Conservation (phyloP, 2,329 filamentous ascomycete genomes). For the Beauveria australis region DNA sequence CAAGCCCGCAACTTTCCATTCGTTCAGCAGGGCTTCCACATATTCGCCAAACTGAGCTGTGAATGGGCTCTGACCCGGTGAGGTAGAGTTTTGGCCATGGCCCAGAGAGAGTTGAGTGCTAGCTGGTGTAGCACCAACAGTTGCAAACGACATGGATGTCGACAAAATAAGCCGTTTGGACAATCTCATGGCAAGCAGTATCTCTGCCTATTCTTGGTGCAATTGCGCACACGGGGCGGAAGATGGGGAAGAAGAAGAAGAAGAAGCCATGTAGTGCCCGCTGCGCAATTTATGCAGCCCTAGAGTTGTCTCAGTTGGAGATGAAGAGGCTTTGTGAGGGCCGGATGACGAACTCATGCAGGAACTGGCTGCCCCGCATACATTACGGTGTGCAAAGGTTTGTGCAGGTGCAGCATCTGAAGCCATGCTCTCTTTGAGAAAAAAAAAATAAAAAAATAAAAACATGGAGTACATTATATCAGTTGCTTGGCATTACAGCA, state of each 20-base stretch:
- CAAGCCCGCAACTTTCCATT: conserved; percentile 41
- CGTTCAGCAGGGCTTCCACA: conserved; percentile 13
- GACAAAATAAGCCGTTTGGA: background rate
- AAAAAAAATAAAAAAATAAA: too few species aligned
- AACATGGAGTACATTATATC: too few species aligned
- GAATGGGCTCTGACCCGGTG: conserved; percentile 9
- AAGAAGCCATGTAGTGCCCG: background rate
- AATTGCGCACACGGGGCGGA: too few species aligned
- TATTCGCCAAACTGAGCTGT: conserved; percentile 11
- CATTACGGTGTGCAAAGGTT: background rate
- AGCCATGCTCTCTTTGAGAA: too few species aligned
- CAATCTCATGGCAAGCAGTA: background rate
- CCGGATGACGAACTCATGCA: background rate
- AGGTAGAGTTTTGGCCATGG: background rate
- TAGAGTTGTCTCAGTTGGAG: background rate
- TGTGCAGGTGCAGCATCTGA: background rate
- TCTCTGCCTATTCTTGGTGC: background rate
- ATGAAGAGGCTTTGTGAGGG: background rate
- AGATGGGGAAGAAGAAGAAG: too few species aligned
- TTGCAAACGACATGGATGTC: background rate
- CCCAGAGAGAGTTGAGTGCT: background rate
- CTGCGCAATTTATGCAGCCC: background rate
- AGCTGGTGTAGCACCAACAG: background rate
- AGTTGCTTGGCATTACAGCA: background rate
- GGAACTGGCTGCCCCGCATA: background rate